Conservation (phyloP, 2,329 filamentous ascomycete species). For the Colletotrichum acutatum region DNA sequence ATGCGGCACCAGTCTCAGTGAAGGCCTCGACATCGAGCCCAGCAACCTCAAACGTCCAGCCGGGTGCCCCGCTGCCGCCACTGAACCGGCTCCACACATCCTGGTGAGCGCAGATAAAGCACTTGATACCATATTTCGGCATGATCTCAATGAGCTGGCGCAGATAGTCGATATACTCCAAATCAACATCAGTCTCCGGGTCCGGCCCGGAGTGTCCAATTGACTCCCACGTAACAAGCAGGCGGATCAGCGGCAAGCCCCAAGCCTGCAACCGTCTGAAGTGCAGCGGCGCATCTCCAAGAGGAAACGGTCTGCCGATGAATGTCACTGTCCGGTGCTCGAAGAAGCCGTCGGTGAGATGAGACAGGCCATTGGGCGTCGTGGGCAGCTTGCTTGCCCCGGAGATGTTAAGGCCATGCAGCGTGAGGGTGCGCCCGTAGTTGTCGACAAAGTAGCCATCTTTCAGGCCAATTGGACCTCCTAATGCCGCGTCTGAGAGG, state of each 20-base stretch:
- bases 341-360: slow-evolving; percentile 53
- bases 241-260: slow-evolving; percentile 51
- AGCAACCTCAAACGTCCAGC: slow-evolving; percentile 54
- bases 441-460: slow-evolving; percentile 47
- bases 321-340: slow-evolving; percentile 52
- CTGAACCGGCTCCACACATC: slow-evolving; percentile 56
- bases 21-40: slow-evolving; percentile 52
- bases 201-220: slow-evolving; percentile 48
- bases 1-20: slow-evolving; percentile 40
- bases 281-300: slow-evolving; percentile 51
- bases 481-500: slow-evolving; percentile 48
- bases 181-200: slow-evolving; percentile 46
- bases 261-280: slow-evolving; percentile 50
- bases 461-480: slow-evolving; percentile 44
- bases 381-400: slow-evolving; percentile 53
- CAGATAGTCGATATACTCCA: slow-evolving; percentile 52
- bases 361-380: slow-evolving; percentile 49
- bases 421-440: slow-evolving; percentile 49
- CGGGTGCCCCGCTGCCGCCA: slow-evolving; percentile 53
- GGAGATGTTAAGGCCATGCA: slow-evolving; percentile 55
- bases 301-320: slow-evolving; percentile 49
- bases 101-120: slow-evolving; percentile 56
- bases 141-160: slow-evolving; percentile 49
- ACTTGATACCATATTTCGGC: slow-evolving; percentile 50
- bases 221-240: slow-evolving; percentile 56